phyloP scores from a whole-genome alignment of 768 basidiomycete genomes.

The Tricholoma flavovirens region DNA sequence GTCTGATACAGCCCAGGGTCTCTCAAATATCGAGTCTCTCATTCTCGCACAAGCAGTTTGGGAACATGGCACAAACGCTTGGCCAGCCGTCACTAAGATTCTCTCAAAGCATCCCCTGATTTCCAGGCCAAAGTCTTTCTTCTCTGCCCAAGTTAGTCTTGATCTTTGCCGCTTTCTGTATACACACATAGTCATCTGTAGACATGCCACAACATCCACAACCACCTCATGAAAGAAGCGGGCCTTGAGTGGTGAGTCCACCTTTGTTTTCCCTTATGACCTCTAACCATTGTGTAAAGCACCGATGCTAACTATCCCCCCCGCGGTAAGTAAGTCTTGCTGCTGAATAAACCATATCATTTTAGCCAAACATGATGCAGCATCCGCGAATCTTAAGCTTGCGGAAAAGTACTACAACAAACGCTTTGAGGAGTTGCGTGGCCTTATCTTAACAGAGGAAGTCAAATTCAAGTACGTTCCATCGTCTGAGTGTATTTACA shows the following conservation, averaged over 20 bases:
- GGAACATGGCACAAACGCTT: slow-evolving; percentile 67
- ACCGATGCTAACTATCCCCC: slow-evolving; percentile 45
- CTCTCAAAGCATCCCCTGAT: slow-evolving; percentile 70
- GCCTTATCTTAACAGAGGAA: slow-evolving; percentile 71
- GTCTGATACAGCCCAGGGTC: slow-evolving; percentile 18
- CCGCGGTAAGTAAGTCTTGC: slow-evolving; percentile 44
- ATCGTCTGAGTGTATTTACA: neutral
- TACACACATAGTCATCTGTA: slow-evolving; percentile 21
- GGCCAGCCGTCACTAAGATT: slow-evolving; percentile 61
- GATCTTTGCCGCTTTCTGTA: slow-evolving; percentile 7
- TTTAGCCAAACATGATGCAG: slow-evolving; percentile 31
- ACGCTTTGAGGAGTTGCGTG: slow-evolving; percentile 66
- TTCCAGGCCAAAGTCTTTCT: slow-evolving; percentile 55
- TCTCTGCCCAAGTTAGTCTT: slow-evolving; percentile 56
- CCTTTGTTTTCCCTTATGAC: slow-evolving; percentile 4
- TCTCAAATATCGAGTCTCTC: slow-evolving; percentile 58
- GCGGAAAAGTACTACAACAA: slow-evolving; percentile 70
- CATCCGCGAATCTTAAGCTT: slow-evolving; percentile 57
- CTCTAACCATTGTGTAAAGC: slow-evolving; percentile 26
- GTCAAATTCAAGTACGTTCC: slow-evolving; percentile 62
- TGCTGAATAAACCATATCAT: neutral
- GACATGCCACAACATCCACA: slow-evolving; percentile 67
- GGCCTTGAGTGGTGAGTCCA: slow-evolving; percentile 53
- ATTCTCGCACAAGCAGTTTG: slow-evolving; percentile 84
- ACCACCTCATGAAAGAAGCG: slow-evolving; percentile 62